Evolutionary conservation across 2,329 filamentous ascomycete genomes (phyloP).

Genomic region (Fusarium mangiferae): DNA sequence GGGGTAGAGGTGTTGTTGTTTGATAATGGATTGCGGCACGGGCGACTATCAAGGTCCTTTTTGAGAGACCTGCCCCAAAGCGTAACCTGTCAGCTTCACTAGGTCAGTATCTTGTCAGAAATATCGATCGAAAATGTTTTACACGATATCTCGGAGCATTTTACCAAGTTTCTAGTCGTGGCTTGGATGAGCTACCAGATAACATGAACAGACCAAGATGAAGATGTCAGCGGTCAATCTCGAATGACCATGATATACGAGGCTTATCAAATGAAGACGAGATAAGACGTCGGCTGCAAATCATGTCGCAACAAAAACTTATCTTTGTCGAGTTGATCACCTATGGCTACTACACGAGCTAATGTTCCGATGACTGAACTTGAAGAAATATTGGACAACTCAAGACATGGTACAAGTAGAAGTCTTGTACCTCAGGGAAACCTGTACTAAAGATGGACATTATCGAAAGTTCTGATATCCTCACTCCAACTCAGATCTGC

Average conservation of each 20-base stretch:
- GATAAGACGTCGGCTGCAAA: background rate
- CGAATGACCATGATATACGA: too few species aligned
- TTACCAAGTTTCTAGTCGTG: too few species aligned
- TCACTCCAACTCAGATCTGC: background rate
- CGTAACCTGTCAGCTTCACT: background rate
- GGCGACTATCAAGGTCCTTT: background rate
- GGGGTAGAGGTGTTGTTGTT: background rate
- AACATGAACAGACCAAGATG: background rate
- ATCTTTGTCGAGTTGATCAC: too few species aligned
- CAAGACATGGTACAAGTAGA: too few species aligned
- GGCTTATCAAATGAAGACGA: background rate
- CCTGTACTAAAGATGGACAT: background rate
- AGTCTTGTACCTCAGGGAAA: too few species aligned
- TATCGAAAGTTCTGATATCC: too few species aligned
- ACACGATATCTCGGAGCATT: background rate
- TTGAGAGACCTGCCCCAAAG: background rate
- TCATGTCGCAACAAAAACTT: too few species aligned
- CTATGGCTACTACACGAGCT: too few species aligned
- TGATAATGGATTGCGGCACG: constrained; percentile 2
- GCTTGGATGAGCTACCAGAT: background rate
- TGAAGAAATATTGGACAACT: rapidly evolving
- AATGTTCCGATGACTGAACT: background rate
- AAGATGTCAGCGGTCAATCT: rapidly evolving
- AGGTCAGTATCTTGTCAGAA: background rate
- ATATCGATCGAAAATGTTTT: background rate